Conservation (phyloP, 257 asterid genomes). For the Plantago ovata region DNA sequence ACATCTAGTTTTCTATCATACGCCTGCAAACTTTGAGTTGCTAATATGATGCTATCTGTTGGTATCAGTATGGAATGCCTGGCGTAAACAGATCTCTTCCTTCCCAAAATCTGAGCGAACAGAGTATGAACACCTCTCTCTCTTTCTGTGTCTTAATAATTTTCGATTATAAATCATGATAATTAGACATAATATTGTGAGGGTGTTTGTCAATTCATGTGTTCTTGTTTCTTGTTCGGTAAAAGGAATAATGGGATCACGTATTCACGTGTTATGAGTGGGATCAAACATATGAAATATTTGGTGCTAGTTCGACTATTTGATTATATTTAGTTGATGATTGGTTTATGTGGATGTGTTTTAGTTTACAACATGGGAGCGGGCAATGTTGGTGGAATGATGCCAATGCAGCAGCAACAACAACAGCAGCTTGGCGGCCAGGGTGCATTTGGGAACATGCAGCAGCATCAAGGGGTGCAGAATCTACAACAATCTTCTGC, state of each 20-base stretch:
- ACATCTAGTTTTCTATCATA: not conserved
- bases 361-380: constrained; percentile 88
- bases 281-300: no score
- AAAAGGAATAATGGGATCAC: no score
- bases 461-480: constrained; percentile 62
- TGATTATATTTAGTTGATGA: not conserved
- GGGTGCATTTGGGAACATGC: constrained; percentile 71
- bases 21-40: constrained; percentile 1
- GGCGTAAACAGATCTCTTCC: constrained; percentile 70
- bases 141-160: not conserved
- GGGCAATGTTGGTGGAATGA: constrained; percentile 60
- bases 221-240: no score
- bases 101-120: constrained; percentile 72
- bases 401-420: constrained; percentile 74
- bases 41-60: constrained; percentile 10
- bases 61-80: constrained; percentile 68
- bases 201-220: no score
- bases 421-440: constrained; percentile 61
- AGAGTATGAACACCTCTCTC: constrained; percentile 45
- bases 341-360: constrained; percentile 47
- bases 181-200: no score
- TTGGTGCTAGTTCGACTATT: no score
- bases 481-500: constrained; percentile 58
- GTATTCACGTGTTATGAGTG: no score
- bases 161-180: not conserved